phyloP scores from a whole-genome alignment of 139 green algal genomes.

The Ulvella scutata region DNA sequence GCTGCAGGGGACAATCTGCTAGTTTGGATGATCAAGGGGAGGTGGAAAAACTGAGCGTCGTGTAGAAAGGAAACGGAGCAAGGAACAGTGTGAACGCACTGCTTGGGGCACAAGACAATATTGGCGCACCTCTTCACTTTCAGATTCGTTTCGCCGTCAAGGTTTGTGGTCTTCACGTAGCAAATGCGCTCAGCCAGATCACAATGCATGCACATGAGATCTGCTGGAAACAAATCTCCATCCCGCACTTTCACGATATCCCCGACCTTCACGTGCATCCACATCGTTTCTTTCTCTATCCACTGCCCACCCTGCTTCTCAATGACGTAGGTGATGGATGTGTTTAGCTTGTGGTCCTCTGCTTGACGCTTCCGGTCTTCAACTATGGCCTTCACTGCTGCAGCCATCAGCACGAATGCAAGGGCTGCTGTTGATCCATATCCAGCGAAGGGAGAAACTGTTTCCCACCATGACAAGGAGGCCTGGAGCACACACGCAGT shows the following conservation, averaged over 20 bases:
- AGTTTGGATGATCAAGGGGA: too few species aligned
- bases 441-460: conserved; percentile 36
- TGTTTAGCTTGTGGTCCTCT: conserved; percentile 56
- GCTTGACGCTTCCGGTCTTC: conserved; percentile 64
- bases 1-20: too few species aligned
- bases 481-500: conserved; percentile 19
- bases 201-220: conserved; percentile 62
- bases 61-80: too few species aligned
- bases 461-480: conserved; percentile 30
- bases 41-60: too few species aligned
- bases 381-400: conserved; percentile 54
- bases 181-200: conserved; percentile 53
- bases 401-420: conserved; percentile 52
- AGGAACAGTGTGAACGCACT: too few species aligned
- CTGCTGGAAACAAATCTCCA: conserved; percentile 63
- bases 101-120: too few species aligned
- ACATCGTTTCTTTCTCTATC: conserved; percentile 18
- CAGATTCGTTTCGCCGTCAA: conserved; percentile 89
- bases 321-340: conserved; percentile 34
- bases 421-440: conserved; percentile 38
- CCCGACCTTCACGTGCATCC: conserved; percentile 44
- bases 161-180: conserved; percentile 82
- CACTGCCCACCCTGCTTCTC: conserved; percentile 16
- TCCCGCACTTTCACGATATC: conserved; percentile 42
- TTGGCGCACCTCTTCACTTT: conserved; percentile 62